phyloP scores from a whole-genome alignment of 768 basidiomycete genomes.

The Obba rivulosa region DNA sequence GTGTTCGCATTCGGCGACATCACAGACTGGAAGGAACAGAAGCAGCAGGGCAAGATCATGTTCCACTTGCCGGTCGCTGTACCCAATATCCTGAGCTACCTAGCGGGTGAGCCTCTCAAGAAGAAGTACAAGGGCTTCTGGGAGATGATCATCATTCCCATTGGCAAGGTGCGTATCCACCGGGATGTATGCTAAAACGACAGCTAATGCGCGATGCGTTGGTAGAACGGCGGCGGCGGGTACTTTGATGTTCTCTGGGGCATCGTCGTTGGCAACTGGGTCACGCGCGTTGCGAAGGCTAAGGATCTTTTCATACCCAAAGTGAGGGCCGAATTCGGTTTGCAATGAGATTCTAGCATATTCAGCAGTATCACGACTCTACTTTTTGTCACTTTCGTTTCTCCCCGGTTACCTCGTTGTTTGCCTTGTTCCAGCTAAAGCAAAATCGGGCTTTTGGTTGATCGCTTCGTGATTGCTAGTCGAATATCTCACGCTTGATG shows the following conservation, averaged over 20 bases:
- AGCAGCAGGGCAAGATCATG: conserved; percentile 44
- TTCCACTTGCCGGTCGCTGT: conserved; percentile 40
- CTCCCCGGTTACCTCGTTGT: too few relatives aligned
- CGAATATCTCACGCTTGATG: too few relatives aligned
- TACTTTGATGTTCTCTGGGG: conserved; percentile 27
- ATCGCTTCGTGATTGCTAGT: too few relatives aligned
- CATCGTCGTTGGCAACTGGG: conserved; percentile 22
- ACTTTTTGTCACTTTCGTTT: too few relatives aligned
- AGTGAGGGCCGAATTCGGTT: conserved; percentile 7
- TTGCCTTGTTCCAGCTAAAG: too few relatives aligned
- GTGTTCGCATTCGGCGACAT: conserved; percentile 68
- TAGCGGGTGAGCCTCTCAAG: conserved; percentile 31
- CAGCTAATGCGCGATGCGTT: not conserved
- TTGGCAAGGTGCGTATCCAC: conserved; percentile 39
- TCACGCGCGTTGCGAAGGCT: conserved; percentile 20
- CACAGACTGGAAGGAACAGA: conserved; percentile 59
- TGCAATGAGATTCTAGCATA: not conserved
- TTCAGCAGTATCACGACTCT: too few relatives aligned
- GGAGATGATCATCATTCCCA: conserved; percentile 51
- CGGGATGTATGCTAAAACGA: not conserved
- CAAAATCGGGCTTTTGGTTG: too few relatives aligned
- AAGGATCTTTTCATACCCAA: conserved; percentile 21
- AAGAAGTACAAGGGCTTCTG: conserved; percentile 43
- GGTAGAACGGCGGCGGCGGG: conserved; percentile 21
- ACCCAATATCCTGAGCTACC: conserved; percentile 42